Conservation (phyloP, 2,329 filamentous ascomycete species). For the Hirsutella minnesotensis region DNA sequence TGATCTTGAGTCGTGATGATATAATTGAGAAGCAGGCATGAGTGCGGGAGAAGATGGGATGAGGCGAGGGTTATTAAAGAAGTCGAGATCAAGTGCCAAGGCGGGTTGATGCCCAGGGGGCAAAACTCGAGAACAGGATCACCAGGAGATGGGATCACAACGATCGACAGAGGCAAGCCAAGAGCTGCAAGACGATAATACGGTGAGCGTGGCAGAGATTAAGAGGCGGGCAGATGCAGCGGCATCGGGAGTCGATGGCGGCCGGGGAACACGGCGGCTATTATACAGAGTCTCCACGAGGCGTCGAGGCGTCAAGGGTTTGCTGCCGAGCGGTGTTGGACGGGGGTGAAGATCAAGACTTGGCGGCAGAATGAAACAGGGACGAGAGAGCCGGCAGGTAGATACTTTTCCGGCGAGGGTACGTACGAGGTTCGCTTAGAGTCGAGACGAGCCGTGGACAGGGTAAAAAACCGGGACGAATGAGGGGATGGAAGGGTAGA, state of each 20-base stretch:
- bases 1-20: constrained; percentile 20
- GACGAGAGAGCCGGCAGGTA: not conserved
- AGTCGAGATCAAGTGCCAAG: no score
- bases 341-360: not conserved
- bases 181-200: no score
- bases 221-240: not conserved
- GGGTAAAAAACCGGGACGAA: no score
- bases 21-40: constrained; percentile 15
- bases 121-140: not conserved
- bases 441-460: no score
- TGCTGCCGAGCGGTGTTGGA: not conserved
- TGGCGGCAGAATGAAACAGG: not conserved
- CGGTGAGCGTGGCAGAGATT: not conserved
- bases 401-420: no score
- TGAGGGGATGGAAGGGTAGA: no score
- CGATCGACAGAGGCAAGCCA: no score
- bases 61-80: not conserved
- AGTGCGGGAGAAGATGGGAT: constrained; percentile 4
- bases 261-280: not conserved
- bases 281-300: not conserved
- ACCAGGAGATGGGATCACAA: no score
- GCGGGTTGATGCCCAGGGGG: not conserved
- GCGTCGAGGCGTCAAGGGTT: not conserved
- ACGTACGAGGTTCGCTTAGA: no score
- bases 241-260: not conserved